Conservation (phyloP, 2,329 filamentous ascomycete genomes). For the Elsinoe ampelina region DNA sequence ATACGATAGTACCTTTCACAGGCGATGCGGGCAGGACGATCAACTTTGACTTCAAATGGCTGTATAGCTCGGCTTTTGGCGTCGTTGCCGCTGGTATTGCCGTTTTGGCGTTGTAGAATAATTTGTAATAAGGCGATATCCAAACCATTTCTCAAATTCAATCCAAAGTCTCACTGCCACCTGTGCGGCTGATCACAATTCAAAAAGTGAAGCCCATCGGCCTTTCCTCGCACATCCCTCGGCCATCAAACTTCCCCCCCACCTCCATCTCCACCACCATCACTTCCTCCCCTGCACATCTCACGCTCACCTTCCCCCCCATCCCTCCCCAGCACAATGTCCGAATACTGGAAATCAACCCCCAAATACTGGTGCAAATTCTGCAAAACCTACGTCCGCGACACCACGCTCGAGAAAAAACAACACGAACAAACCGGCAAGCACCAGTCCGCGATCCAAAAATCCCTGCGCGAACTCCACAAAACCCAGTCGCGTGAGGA, state of each 20-base stretch:
- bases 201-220: not conserved
- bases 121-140: no score
- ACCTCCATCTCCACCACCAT: not conserved
- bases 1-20: not conserved
- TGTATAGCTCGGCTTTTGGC: not conserved
- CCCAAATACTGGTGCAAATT: conserved; percentile 98
- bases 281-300: not conserved
- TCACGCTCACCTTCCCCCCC: not conserved
- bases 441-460: conserved; percentile 60
- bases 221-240: not conserved
- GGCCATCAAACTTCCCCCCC: not conserved
- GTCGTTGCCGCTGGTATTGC: no score
- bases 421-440: conserved; percentile 27
- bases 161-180: no score
- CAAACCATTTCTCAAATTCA: no score
- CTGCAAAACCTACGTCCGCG: conserved; percentile 80
- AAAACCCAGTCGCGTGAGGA: conserved; percentile 71
- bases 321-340: conserved; percentile 48
- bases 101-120: no score
- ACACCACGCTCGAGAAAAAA: conserved; percentile 79
- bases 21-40: not conserved
- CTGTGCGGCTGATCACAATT: no score
- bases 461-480: conserved; percentile 82
- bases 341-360: conserved; percentile 98
- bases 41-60: not conserved